Evolutionary conservation across 805 yeast species (phyloP).

Genomic region (Pichia kluyveri): DNA sequence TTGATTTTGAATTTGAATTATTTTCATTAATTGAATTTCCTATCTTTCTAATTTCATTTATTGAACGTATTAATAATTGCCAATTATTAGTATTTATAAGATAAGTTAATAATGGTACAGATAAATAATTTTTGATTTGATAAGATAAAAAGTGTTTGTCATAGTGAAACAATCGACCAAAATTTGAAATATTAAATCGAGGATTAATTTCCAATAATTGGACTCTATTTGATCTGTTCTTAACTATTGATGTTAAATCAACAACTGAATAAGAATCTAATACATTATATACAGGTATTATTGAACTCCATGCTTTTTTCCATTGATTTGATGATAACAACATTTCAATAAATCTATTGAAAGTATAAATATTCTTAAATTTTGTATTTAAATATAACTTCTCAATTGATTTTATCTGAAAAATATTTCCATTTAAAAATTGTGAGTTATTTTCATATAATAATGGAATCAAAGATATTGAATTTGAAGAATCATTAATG

Average conservation of each 20-base stretch:
- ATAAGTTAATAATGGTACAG: neutral
- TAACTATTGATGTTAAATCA: neutral
- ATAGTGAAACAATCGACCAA: neutral
- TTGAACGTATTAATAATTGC: slow-evolving; percentile 6
- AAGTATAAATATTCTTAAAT: slow-evolving; percentile 13
- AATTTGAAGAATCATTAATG: neutral
- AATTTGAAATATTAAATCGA: neutral
- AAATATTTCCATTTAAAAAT: neutral
- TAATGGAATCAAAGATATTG: neutral
- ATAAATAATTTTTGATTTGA: neutral
- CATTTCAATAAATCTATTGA: slow-evolving; percentile 17
- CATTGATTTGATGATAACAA: slow-evolving; percentile 7
- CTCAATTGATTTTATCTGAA: slow-evolving; percentile 8
- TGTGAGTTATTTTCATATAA: neutral
- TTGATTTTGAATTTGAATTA: too few relatives aligned
- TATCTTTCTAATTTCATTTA: slow-evolving; percentile 2
- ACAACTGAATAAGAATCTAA: neutral
- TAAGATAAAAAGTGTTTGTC: neutral
- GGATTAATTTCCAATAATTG: neutral
- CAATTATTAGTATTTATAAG: slow-evolving; percentile 2
- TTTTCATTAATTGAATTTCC: neutral
- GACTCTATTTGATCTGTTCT: neutral
- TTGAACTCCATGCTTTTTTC: slow-evolving; percentile 4
- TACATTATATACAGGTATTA: neutral
- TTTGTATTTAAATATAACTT: slow-evolving; percentile 6